Evolutionary conservation across 495 filamentous ascomycete species (phyloP).

Genomic region (Aspergillus panamensis): DNA sequence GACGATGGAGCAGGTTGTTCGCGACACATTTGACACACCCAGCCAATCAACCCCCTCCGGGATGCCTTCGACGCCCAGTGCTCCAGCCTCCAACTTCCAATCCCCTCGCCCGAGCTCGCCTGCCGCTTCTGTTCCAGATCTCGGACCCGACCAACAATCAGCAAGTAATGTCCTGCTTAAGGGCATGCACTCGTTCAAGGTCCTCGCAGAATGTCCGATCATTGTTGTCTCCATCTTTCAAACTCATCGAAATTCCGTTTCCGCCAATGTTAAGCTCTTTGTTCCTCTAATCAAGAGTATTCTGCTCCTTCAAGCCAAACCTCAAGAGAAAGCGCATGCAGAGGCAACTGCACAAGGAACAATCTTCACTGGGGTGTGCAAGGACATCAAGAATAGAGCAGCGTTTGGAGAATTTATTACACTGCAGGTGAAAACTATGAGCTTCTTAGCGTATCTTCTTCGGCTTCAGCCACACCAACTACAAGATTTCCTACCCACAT

Average conservation of each 20-base stretch:
- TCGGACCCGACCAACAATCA: slow-evolving; percentile 70
- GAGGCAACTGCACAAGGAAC: slow-evolving; percentile 71
- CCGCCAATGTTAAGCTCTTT: slow-evolving; percentile 84
- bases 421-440: slow-evolving; percentile 99
- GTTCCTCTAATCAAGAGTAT: slow-evolving; percentile 92
- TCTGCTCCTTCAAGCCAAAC: slow-evolving; percentile 82
- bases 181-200: slow-evolving; percentile 99
- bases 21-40: slow-evolving; percentile 83
- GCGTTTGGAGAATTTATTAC: slow-evolving; percentile 98
- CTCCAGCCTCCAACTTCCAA: slow-evolving; percentile 67
- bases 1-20: slow-evolving; percentile 86
- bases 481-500: slow-evolving; percentile 78
- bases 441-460: slow-evolving; percentile 91
- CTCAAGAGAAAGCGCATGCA: slow-evolving; percentile 86
- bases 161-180: slow-evolving; percentile 73
- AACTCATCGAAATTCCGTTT: slow-evolving; percentile 73
- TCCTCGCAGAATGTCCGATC: slow-evolving; percentile 94
- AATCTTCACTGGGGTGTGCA: slow-evolving; percentile 90
- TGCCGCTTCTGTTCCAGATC: slow-evolving; percentile 70
- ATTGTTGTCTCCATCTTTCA: slow-evolving; percentile 99
- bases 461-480: slow-evolving; percentile 84
- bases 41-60: slow-evolving; percentile 60
- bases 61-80: slow-evolving; percentile 74
- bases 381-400: slow-evolving; percentile 86
- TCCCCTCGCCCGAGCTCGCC: slow-evolving; percentile 89